Evolutionary conservation across 345 rosid species (phyloP), one percentile per base, ranked within the genome.

Genomic region (Citrus reticulata): DNA sequence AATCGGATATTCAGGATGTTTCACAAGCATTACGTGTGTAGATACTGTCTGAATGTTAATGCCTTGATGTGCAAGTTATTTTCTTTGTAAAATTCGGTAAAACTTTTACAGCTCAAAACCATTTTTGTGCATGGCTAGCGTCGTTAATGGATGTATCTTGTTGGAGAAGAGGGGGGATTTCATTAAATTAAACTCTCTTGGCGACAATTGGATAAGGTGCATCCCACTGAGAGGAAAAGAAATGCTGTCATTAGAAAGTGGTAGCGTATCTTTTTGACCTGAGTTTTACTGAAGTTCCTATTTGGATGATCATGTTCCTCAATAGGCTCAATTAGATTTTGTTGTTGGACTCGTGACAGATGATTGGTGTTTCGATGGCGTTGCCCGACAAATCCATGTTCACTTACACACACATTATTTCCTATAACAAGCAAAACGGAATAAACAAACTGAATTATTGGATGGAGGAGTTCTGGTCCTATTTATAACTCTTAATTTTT

Each of bases 11-110:
- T 72, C 74, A 68, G 75, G 75, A 8, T 82, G 73, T 70, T 73
- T 79, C 81, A 70, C 71, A 80, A 82, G 79, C 77, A 86, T 85
- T 85, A 73, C 82, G 68, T 89, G 64, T 89, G 95, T 91, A 87
- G 93, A 91, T 91, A 86, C 74, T 46, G 78, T 81, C 85, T 35
- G 78, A 63, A 69, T 83, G 71, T 81, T 76, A 80, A 54, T 74
- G 63, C 55, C 54, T 82, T 78, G 51, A 72, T 68, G 46, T 78
- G 79, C 77, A 60, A 68, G 70, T 75, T 68, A 49, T 51, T 49
- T 69, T 75, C 58, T 58, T 62, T 73, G 82, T 73, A 55, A 81
- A 79, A 70, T 82, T 78, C 34, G 68, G 78, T 70, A 73, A 64
- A 80, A 79, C 81, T 78, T 55, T 60, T 46, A 57, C 74, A 19